Evolutionary conservation across 2,329 filamentous ascomycete genomes (phyloP).

Genomic region (Rhinocladiella mackenziei): DNA sequence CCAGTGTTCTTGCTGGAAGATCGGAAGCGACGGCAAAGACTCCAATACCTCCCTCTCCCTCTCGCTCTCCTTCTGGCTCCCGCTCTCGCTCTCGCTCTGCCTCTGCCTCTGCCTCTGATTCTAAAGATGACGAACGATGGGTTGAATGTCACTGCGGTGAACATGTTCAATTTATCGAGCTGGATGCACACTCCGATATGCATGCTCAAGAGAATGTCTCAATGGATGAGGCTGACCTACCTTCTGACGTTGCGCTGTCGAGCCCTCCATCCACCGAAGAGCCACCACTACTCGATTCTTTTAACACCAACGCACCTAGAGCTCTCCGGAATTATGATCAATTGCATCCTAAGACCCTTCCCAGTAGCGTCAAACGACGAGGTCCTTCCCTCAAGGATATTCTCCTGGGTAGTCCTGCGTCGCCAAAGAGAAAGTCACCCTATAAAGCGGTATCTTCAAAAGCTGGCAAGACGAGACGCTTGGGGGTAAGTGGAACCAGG

Average conservation of each 20-base stretch:
- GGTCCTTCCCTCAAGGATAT: conserved; percentile 27
- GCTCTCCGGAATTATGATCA: conserved; percentile 31
- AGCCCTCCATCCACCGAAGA: conserved; percentile 8
- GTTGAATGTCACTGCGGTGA: conserved; percentile 51
- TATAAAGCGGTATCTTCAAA: conserved; percentile 30
- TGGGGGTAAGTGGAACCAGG: conserved; percentile 13
- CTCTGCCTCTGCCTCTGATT: not conserved
- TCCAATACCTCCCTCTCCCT: not conserved
- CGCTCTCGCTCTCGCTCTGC: not conserved
- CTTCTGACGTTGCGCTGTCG: conserved; percentile 30
- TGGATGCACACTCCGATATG: conserved; percentile 58
- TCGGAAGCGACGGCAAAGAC: conserved; percentile 10
- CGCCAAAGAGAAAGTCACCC: conserved; percentile 16
- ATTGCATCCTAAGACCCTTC: conserved; percentile 14
- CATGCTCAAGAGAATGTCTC: conserved; percentile 51
- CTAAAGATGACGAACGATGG: conserved; percentile 13
- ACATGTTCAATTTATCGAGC: conserved; percentile 48
- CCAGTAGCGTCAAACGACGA: conserved; percentile 20
- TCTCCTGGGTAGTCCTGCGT: conserved; percentile 22
- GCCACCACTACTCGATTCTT: conserved; percentile 16
- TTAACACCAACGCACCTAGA: conserved; percentile 26
- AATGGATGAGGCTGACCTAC: conserved; percentile 39
- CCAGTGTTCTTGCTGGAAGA: not conserved
- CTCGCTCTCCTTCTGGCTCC: not conserved
- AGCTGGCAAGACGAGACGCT: conserved; percentile 31